phyloP scores from a whole-genome alignment of 2,329 filamentous ascomycete species.

The Neurospora sp. region DNA sequence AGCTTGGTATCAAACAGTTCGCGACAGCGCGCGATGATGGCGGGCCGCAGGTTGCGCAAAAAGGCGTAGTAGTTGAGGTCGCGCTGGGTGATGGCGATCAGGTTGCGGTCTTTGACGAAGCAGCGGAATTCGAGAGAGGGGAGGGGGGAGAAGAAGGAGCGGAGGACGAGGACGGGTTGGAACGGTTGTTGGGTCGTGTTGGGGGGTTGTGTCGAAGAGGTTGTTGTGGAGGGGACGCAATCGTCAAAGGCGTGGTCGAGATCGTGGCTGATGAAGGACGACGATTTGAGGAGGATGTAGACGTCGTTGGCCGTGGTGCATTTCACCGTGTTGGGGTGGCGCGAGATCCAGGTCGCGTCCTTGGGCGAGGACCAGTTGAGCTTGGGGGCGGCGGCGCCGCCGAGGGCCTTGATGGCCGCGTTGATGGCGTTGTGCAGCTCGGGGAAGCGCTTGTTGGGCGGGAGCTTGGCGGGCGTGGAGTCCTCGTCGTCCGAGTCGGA shows the following conservation, averaged over 20 bases:
- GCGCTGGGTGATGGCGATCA: conserved; percentile 79
- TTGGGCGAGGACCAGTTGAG: conserved; percentile 97
- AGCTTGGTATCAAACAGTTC: conserved; percentile 66
- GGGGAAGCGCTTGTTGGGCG: conserved; percentile 50
- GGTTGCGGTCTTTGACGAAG: conserved; percentile 74
- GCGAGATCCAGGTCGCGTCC: conserved; percentile 87
- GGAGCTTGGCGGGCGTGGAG: conserved; percentile 31
- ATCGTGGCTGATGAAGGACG: conserved; percentile 90
- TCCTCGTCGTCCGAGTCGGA: conserved; percentile 42
- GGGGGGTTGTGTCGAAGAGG: conserved; percentile 23
- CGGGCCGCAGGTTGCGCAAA: conserved; percentile 51
- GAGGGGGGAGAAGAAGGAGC: conserved; percentile 82
- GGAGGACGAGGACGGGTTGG: conserved; percentile 67
- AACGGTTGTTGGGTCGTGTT: conserved; percentile 16
- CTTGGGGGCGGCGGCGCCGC: conserved; percentile 82
- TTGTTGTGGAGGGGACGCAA: conserved; percentile 36
- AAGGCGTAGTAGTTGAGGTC: conserved; percentile 90
- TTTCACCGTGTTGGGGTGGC: conserved; percentile 78
- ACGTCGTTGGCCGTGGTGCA: conserved; percentile 84
- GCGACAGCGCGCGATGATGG: conserved; percentile 58
- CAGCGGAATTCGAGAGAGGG: conserved; percentile 90
- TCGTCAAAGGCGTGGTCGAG: conserved; percentile 88
- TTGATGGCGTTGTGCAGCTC: conserved; percentile 71
- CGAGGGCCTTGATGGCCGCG: conserved; percentile 67
- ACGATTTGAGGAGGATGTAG: conserved; percentile 88